Conservation (phyloP, 2,329 filamentous ascomycete species). For the Ophiocordyceps unilateralis region DNA sequence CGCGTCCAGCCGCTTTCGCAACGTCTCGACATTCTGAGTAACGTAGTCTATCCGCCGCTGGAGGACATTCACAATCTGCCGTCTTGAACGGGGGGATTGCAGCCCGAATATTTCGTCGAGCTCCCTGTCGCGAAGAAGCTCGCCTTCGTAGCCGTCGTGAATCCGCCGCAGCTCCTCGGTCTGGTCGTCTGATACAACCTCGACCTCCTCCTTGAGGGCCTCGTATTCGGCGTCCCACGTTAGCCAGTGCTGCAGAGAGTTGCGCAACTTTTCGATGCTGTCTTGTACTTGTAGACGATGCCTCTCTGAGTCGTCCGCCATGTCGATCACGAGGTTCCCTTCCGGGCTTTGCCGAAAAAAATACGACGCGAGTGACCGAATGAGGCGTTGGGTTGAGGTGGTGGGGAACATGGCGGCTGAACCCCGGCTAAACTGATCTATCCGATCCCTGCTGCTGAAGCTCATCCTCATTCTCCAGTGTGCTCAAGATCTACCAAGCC, state of each 20-base stretch:
- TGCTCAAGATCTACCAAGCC: too few relatives aligned
- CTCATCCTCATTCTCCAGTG: too few relatives aligned
- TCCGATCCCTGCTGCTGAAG: too few relatives aligned
- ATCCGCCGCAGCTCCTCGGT: slow-evolving; percentile 37
- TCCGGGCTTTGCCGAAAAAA: neutral
- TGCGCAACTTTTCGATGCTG: slow-evolving; percentile 50
- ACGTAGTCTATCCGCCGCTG: slow-evolving; percentile 77
- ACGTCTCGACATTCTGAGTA: slow-evolving; percentile 55
- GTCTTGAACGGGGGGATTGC: slow-evolving; percentile 10
- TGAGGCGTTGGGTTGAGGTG: too few relatives aligned
- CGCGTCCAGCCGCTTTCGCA: slow-evolving; percentile 54
- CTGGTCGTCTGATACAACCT: slow-evolving; percentile 27
- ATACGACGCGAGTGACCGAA: neutral
- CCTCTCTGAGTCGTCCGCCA: slow-evolving; percentile 47
- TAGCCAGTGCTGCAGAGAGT: slow-evolving; percentile 73
- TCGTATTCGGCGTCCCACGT: slow-evolving; percentile 88
- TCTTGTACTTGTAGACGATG: slow-evolving; percentile 61
- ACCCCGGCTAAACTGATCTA: too few relatives aligned
- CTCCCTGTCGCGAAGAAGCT: slow-evolving; percentile 42
- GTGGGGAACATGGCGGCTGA: too few relatives aligned
- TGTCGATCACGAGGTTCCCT: slow-evolving; percentile 9
- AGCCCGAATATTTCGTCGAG: slow-evolving; percentile 28
- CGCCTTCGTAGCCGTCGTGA: slow-evolving; percentile 41
- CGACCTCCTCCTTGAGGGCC: slow-evolving; percentile 66
- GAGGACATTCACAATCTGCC: slow-evolving; percentile 41